A percentile compares a stretch with the other conserved stretches of the same genome.
phyloP scores from a whole-genome alignment of 495 filamentous ascomycete species.

The Xanthoparmelia taractica region DNA sequence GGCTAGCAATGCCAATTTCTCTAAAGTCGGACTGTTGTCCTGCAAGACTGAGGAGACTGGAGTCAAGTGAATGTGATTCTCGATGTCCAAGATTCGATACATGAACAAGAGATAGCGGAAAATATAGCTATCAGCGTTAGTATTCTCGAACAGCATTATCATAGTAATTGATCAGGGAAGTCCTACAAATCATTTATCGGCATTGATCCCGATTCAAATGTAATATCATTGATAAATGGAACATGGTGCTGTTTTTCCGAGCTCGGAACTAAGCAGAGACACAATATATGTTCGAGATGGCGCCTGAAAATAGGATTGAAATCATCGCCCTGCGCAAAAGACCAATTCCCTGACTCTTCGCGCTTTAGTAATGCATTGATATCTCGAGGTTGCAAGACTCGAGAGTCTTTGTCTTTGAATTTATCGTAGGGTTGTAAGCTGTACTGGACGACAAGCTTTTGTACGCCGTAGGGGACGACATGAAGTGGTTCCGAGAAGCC shows the following conservation, averaged over 20 bases:
- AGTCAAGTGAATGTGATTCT: neutral
- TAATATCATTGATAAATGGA: too few relatives aligned
- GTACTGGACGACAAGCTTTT: too few relatives aligned
- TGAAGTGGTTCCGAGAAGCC: too few relatives aligned
- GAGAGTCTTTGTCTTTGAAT: too few relatives aligned
- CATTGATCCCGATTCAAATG: neutral
- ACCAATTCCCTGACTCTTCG: neutral
- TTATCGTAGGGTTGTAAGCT: too few relatives aligned
- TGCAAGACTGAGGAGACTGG: neutral
- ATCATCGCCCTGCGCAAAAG: neutral
- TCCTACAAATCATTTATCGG: neutral
- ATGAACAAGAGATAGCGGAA: neutral
- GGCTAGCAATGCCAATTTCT: neutral
- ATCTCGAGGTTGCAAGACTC: too few relatives aligned
- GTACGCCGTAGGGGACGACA: too few relatives aligned
- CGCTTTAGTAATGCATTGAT: too few relatives aligned
- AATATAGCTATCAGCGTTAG: neutral
- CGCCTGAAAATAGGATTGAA: too few relatives aligned
- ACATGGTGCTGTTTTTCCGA: neutral
- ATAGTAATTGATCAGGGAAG: too few relatives aligned
- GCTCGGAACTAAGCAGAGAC: neutral
- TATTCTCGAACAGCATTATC: neutral
- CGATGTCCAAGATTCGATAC: neutral
- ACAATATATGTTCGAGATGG: too few relatives aligned
- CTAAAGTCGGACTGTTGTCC: neutral